Base-by-base conservation (phyloP, 768 basidiomycete species). In the Trametopsis cervina region DNA sequence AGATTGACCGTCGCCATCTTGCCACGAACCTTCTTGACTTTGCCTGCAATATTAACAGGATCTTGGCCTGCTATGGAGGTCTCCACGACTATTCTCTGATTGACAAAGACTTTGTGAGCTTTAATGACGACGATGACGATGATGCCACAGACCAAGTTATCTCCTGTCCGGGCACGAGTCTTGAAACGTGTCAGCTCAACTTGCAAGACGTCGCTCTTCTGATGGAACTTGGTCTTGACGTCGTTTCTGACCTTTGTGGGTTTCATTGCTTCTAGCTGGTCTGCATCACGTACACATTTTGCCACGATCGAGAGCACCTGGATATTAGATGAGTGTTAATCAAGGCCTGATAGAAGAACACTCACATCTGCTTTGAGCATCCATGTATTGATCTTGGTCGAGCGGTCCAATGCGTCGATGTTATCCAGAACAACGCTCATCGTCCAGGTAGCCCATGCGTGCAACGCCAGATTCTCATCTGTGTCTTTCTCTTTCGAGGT, bases 231-330 rank as follows among this genome's bases (percentile, higher is more conserved):
- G 2, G 57, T 25, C 4, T 53, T 44, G 6, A 80, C 63, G 9
- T 70, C 66, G 41, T 83, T 80, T 24, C 61, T 69, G 7, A 63
- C 68, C 26, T 63, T 51, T 0, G 51, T 52, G 0, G 82, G 78
- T 53, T 80, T 80, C 47, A 69, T 52, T 15, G 72, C 63, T n/a
- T 77, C 70, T 12, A 79, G 63, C 5, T 72, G 70, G 12, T 74
- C 68, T 2, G 70, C 61, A 40, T 77, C 70, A 4, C 65, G 69
- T 12, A 69, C 66, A 42, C 75, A 63, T 53, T 72, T 80, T 1
- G 73, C 64, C 2, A 83, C 57, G 17, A 71, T 66, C 15, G 59
- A 49, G 5, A 85, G 63, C 29, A 63, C 64, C 77, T 74, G 27
- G 12, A 22, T 2, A 13, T 38, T 7, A 33, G 29, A 33, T 33